phyloP scores from a whole-genome alignment of 106 monocot species.

The Ottelia alismoides region DNA sequence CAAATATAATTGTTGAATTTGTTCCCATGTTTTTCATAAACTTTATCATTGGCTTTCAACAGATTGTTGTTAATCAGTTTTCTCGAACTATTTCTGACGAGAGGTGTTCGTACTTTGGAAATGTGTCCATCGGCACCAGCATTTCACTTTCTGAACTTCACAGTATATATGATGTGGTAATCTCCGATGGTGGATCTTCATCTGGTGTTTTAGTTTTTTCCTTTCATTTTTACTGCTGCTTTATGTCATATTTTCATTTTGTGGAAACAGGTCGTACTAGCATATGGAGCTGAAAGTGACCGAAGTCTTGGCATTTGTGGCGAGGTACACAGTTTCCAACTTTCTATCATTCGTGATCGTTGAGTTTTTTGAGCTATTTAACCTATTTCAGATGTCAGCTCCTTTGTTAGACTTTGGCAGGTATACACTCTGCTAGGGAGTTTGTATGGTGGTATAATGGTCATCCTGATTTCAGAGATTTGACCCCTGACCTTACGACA shows the following conservation, averaged over 20 bases:
- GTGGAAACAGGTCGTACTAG: slow-evolving; percentile 84
- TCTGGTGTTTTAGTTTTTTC: not conserved
- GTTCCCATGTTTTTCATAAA: not conserved
- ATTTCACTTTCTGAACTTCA: slow-evolving; percentile 64
- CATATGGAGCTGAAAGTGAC: slow-evolving; percentile 98
- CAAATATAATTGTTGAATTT: not conserved
- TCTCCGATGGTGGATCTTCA: slow-evolving; percentile 1
- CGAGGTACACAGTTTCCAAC: slow-evolving; percentile 36
- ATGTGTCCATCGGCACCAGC: slow-evolving; percentile 50
- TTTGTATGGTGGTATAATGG: slow-evolving; percentile 99
- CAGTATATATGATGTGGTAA: slow-evolving; percentile 71
- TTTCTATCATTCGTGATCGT: not conserved
- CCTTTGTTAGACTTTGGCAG: slow-evolving; percentile 40
- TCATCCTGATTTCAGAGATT: slow-evolving; percentile 66
- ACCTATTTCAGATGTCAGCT: not conserved
- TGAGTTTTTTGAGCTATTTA: not conserved
- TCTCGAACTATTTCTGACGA: slow-evolving; percentile 63
- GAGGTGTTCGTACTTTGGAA: slow-evolving; percentile 79
- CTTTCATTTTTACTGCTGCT: slow-evolving; percentile 1
- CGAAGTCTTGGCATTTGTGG: slow-evolving; percentile 63
- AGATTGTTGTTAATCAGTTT: slow-evolving; percentile 95
- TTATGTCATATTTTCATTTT: too few species aligned
- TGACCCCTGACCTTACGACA: slow-evolving; percentile 47
- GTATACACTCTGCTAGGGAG: slow-evolving; percentile 81
- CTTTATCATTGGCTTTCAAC: too few species aligned